Base-by-base conservation (phyloP, 2,329 filamentous ascomycete genomes). In the Penicillium sp. region DNA sequence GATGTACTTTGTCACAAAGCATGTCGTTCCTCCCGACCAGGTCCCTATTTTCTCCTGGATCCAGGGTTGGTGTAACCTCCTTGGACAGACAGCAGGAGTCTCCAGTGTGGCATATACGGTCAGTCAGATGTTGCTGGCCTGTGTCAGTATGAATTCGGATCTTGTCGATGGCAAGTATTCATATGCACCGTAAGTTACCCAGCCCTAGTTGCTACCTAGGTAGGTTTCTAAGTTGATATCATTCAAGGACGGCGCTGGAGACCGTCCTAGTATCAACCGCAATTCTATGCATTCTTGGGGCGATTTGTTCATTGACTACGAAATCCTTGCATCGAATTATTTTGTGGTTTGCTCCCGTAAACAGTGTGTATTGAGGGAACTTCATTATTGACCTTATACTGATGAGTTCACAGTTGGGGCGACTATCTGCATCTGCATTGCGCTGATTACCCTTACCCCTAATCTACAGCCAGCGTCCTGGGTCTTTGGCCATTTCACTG, bases 1-100 rank as follows among this genome's bases (percentile, higher is more conserved):
- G 3, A 87, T 88, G 83, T 87, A 87, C 69, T 88, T 86, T 67
- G 84, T 86, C 34, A 85, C 83, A 10, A 87, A 87, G 64, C 81
- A 85, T 66, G 84, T 87, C 34, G 84, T 87, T 2, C 84, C 84
- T 9, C 73, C 77, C 16, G 78, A 84, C 53, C 80, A 85, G 66
- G 83, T 86, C 31, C 81, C 85, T 2, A 79, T 85, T 13, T 86
- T 84, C 77, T 81, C 83, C 0, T 87, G 85, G 85, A 76, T 86
- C 42, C 84, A 86, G 53, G 85, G 85, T n/a, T 87, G 84, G 85
- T 85, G 83, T 66, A 88, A 87, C 61, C 80, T 87, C 32, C 76
- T 87, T 1, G 85, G 85, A 8, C 85, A 88, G 69, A 85, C 83
- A 8, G 82, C 82, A 13, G 84, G 84, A 37, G 83, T 86, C 13